A percentile compares a stretch with the other conserved stretches of the same genome.
Conservation (phyloP, 1,139 yeast genomes). For the Hansenula lynferdii region DNA sequence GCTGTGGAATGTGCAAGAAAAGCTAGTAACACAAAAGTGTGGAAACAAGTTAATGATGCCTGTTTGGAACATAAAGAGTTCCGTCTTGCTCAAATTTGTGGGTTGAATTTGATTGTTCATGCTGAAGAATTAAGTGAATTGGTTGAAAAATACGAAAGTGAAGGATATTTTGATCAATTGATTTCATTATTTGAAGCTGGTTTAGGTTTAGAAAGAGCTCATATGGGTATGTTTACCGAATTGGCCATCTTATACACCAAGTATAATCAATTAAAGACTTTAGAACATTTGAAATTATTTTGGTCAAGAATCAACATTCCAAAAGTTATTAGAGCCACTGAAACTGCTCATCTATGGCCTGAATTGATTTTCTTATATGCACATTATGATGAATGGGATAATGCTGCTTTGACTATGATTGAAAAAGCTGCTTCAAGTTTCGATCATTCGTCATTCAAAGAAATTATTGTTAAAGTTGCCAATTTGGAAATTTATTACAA, state of each 20-base stretch:
- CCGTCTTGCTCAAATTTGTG: slow-evolving; percentile 97
- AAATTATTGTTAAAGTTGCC: slow-evolving; percentile 89
- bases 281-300: slow-evolving; percentile 95
- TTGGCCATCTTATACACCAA: slow-evolving; percentile 87
- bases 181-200: slow-evolving; percentile 94
- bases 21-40: slow-evolving; percentile 88
- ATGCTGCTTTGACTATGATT: slow-evolving; percentile 97
- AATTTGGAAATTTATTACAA: slow-evolving; percentile 96
- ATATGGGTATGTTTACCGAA: slow-evolving; percentile 99
- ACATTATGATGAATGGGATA: slow-evolving; percentile 99
- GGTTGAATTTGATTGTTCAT: slow-evolving; percentile 91
- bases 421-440: slow-evolving; percentile 91
- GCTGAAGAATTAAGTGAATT: slow-evolving; percentile 95
- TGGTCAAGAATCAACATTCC: slow-evolving; percentile 99
- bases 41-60: slow-evolving; percentile 98
- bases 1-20: slow-evolving; percentile 99
- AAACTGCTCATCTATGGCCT: slow-evolving; percentile 92
- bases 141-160: slow-evolving; percentile 79
- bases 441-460: slow-evolving; percentile 92
- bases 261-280: slow-evolving; percentile 84
- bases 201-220: slow-evolving; percentile 95
- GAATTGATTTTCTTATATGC: slow-evolving; percentile 94
- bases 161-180: slow-evolving; percentile 90
- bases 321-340: slow-evolving; percentile 92
- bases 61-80: slow-evolving; percentile 95